Percentiles rank a stretch among this genome's conserved stretches.
Evolutionary conservation across 179 eudicot species (phyloP).

Genomic region (Beta macrorhiza): DNA sequence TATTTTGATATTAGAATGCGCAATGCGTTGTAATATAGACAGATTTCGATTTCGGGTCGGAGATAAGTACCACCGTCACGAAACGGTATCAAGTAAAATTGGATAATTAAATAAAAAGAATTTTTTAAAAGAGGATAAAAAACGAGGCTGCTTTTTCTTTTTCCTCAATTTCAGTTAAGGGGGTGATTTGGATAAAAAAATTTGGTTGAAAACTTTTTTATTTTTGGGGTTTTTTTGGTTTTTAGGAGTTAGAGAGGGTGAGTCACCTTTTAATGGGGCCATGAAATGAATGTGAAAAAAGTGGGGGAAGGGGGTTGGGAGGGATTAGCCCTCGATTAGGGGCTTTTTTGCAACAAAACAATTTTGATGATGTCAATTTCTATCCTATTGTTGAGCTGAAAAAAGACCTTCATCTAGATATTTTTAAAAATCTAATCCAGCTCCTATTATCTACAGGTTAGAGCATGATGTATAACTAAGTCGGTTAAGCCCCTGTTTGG

Average conservation of each 20-base stretch:
- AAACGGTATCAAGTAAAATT: not conserved
- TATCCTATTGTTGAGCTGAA: not conserved
- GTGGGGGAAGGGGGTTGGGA: not conserved
- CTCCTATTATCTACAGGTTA: too few relatives aligned
- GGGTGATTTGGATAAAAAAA: not conserved
- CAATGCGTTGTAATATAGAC: too few relatives aligned
- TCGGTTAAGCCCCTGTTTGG: too few relatives aligned
- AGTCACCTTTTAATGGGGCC: not conserved
- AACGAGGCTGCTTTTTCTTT: not conserved
- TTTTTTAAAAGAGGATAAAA: not conserved
- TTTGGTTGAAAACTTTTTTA: not conserved
- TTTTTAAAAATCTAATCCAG: not conserved
- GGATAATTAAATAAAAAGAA: not conserved
- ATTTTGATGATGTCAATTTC: slow-evolving; percentile 5
- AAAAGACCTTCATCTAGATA: too few relatives aligned
- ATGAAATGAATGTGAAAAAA: slow-evolving; percentile 1
- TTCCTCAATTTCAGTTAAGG: slow-evolving; percentile 25
- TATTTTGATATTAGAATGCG: too few relatives aligned
- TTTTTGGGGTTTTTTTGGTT: not conserved
- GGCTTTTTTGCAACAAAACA: slow-evolving; percentile 7
- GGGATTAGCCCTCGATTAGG: not conserved
- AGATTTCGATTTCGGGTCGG: too few relatives aligned
- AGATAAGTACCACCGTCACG: too few relatives aligned
- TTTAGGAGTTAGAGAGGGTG: not conserved
- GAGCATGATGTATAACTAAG: too few relatives aligned